A percentile compares a stretch with the other conserved stretches of the same genome.
phyloP scores from a whole-genome alignment of 2,329 filamentous ascomycete genomes.

The Aspergillus jensenii region DNA sequence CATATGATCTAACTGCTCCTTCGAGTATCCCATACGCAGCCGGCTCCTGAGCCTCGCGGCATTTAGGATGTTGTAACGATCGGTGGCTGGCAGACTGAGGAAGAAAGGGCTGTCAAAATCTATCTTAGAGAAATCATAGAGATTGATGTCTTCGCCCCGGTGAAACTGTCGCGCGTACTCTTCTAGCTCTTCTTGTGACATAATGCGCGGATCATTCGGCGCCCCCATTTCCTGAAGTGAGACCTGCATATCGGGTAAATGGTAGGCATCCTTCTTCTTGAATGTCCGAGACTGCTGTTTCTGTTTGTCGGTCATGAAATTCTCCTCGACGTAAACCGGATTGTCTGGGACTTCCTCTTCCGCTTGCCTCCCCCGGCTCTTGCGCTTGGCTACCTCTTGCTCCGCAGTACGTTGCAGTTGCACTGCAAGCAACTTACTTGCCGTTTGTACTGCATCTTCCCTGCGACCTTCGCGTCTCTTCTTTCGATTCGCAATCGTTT shows the following conservation, averaged over 20 bases:
- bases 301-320: conserved; percentile 76
- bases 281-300: conserved; percentile 73
- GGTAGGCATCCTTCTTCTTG: conserved; percentile 90
- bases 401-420: conserved; percentile 92
- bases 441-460: conserved; percentile 89
- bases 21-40: conserved; percentile 91
- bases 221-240: conserved; percentile 83
- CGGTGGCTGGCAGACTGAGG: conserved; percentile 79
- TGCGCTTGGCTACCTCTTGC: conserved; percentile 72
- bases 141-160: conserved; percentile 79
- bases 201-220: conserved; percentile 89
- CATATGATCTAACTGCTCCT: conserved; percentile 94
- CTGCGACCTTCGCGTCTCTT: conserved; percentile 79
- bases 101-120: conserved; percentile 98
- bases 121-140: conserved; percentile 98
- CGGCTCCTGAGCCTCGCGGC: conserved; percentile 85
- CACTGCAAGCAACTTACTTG: conserved; percentile 84
- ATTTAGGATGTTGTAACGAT: conserved; percentile 97
- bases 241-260: conserved; percentile 80
- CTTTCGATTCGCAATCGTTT: conserved; percentile 80
- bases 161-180: conserved; percentile 92
- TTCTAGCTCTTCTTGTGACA: conserved; percentile 92
- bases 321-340: conserved; percentile 87
- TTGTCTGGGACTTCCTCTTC: conserved; percentile 70
- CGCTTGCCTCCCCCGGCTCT: conserved; percentile 48